Evolutionary conservation across 2,329 filamentous ascomycete species (phyloP).

Genomic region (Fusarium caatingaense): DNA sequence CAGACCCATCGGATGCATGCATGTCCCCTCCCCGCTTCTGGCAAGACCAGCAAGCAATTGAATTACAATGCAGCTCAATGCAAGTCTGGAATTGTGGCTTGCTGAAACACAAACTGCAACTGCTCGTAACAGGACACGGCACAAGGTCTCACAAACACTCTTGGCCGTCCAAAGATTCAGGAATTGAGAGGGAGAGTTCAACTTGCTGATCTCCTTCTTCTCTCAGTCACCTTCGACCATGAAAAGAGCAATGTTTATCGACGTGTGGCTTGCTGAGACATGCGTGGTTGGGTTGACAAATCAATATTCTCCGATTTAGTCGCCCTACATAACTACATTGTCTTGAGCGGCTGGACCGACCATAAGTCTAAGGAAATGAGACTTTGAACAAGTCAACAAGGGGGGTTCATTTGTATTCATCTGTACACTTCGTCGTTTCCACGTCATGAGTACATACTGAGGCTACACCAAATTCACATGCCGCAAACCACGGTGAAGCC

Average conservation of each 20-base stretch:
- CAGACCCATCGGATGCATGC: slow-evolving; percentile 10
- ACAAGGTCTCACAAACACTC: slow-evolving; percentile 3
- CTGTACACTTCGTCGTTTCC: neutral
- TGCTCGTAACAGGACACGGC: slow-evolving; percentile 2
- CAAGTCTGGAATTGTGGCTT: slow-evolving; percentile 12
- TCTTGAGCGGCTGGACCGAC: neutral
- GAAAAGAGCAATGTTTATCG: neutral
- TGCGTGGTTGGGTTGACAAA: slow-evolving; percentile 2
- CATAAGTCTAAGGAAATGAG: neutral
- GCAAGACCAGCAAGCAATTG: neutral
- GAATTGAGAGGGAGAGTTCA: neutral
- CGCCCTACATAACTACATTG: neutral
- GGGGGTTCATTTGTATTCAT: neutral
- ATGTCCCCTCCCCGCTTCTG: slow-evolving; percentile 8
- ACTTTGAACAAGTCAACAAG: neutral
- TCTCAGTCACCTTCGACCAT: neutral
- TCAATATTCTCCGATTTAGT: slow-evolving; percentile 13
- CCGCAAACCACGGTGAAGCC: neutral
- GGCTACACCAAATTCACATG: slow-evolving; percentile 12
- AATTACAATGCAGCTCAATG: neutral
- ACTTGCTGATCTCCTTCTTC: neutral
- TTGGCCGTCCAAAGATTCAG: neutral
- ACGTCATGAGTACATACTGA: neutral
- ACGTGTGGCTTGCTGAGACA: slow-evolving; percentile 33
- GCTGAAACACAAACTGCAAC: slow-evolving; percentile 15